Evolutionary conservation across 2,329 filamentous ascomycete genomes (phyloP).

Genomic region (Juglanconis oblonga): DNA sequence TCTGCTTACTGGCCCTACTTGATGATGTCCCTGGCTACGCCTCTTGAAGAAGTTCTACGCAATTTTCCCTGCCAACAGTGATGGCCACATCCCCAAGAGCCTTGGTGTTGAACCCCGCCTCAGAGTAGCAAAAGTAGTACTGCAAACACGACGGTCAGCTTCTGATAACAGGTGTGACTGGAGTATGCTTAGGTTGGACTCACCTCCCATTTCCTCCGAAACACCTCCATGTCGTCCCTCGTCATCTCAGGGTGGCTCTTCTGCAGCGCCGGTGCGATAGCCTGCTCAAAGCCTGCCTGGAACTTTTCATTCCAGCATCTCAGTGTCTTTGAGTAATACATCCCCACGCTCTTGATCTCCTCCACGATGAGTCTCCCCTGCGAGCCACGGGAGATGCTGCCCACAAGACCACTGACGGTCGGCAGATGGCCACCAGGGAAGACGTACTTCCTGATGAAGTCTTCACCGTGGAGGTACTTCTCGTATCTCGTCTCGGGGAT

Average conservation of each 20-base stretch:
- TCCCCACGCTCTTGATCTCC: constrained; percentile 15
- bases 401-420: constrained; percentile 15
- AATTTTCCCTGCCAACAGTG: constrained; percentile 16
- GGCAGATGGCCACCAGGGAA: constrained; percentile 18
- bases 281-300: constrained; percentile 5
- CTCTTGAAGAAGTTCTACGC: constrained; percentile 7
- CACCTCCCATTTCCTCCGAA: constrained; percentile 17
- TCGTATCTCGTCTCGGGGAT: constrained; percentile 17
- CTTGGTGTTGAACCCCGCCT: constrained; percentile 16
- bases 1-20: too few relatives aligned
- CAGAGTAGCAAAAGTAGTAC: constrained; percentile 18
- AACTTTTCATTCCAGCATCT: constrained; percentile 12
- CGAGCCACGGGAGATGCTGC: constrained; percentile 11
- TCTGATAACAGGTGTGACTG: not conserved
- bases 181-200: not conserved
- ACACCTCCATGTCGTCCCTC: constrained; percentile 3
- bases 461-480: constrained; percentile 6
- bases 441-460: constrained; percentile 20
- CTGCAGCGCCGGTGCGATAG: constrained; percentile 11
- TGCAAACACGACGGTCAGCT: not conserved
- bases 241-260: constrained; percentile 4
- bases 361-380: constrained; percentile 15
- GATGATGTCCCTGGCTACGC: too few relatives aligned
- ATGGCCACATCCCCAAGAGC: constrained; percentile 12
- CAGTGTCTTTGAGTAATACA: constrained; percentile 12